Percentiles rank a stretch among this genome's conserved stretches.
Evolutionary conservation across 75 land plant genomes (phyloP).

Genomic region (Pinus tabuliformis): DNA sequence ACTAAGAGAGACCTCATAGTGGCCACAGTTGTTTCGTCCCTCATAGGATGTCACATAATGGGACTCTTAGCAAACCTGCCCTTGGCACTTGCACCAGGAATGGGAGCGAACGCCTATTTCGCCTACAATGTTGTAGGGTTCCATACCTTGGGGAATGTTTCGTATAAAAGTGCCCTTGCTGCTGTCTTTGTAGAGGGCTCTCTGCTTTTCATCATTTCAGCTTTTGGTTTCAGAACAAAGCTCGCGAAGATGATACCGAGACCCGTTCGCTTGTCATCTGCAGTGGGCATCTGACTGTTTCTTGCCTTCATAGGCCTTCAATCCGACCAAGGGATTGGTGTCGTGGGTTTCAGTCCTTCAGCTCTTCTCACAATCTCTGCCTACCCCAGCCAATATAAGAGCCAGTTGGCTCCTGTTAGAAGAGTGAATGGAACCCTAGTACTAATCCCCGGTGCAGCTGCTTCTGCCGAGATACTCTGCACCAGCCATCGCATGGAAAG

Average conservation of each 20-base stretch:
- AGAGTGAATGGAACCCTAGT: not conserved
- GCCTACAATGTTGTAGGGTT: slow-evolving; percentile 84
- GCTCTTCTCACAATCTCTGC: slow-evolving; percentile 69
- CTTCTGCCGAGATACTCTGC: slow-evolving; percentile 45
- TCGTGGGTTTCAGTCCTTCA: slow-evolving; percentile 61
- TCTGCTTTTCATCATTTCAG: slow-evolving; percentile 51
- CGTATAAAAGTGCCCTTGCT: slow-evolving; percentile 61
- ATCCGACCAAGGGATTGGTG: slow-evolving; percentile 61
- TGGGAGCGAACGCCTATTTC: slow-evolving; percentile 91
- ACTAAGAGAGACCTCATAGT: slow-evolving; percentile 63
- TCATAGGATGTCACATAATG: slow-evolving; percentile 72
- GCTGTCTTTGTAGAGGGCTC: slow-evolving; percentile 70
- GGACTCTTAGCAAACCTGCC: slow-evolving; percentile 84
- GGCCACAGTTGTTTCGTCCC: slow-evolving; percentile 60
- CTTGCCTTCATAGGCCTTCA: slow-evolving; percentile 85
- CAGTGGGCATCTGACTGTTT: slow-evolving; percentile 82
- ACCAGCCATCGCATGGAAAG: slow-evolving; percentile 55
- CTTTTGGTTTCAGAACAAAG: slow-evolving; percentile 56
- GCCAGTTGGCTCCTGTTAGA: not conserved
- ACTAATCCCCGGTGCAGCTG: slow-evolving; percentile 17
- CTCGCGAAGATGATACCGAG: slow-evolving; percentile 64
- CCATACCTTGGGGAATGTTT: slow-evolving; percentile 67
- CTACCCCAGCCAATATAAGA: slow-evolving; percentile 29
- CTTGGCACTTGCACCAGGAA: slow-evolving; percentile 80
- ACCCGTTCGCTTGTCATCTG: slow-evolving; percentile 51